Base-by-base conservation (phyloP, 352 stramenopile species). In the Peronospora destructor region DNA sequence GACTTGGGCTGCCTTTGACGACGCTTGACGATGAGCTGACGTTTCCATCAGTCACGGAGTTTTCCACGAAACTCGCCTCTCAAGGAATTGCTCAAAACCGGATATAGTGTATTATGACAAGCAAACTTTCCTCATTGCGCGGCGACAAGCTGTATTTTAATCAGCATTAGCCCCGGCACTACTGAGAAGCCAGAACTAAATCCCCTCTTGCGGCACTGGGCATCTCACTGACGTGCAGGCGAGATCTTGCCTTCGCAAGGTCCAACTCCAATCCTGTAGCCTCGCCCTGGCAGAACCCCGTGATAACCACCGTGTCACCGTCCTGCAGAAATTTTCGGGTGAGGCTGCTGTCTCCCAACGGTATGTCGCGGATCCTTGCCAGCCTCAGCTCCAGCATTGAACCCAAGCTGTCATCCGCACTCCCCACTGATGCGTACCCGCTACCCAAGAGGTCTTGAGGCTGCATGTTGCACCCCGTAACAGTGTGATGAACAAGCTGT, bases 301-400 rank as follows among this genome's bases (percentile, higher is more conserved):
- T 76, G 52, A 98, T 84, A n/a, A 85, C 74, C 28, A 98, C 78
- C 12, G 73, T 85, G 66, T 98, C 94, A 35, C 91, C 89, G 68
- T 98, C 95, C 63, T 97, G 71, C 45, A 98, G 72, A 71, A 98
- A 98, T 68, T 96, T 97, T 53, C 94, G 81, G 33, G 69, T 75
- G 32, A 80, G 46, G 21, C 86, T 85, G 29, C 54, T 76, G 44
- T 87, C 75, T 39, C 73, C 76, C 16, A 96, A 69, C 12, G 64
- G 48, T 30, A 97, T 71, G 1, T 91, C 73, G 14, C 74, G 72
- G 77, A 91, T 44, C 91, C 92, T 52, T 97, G 95, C 93, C 95
- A 98, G 64, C 80, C n/a, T 97, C 48, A 98, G 64, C 66, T 98
- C 95, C 25, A 98, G 73, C 89, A 98, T 96, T 39, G 87, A 97